phyloP scores from a whole-genome alignment of 2,329 filamentous ascomycete genomes.

The Neonectria punicea region DNA sequence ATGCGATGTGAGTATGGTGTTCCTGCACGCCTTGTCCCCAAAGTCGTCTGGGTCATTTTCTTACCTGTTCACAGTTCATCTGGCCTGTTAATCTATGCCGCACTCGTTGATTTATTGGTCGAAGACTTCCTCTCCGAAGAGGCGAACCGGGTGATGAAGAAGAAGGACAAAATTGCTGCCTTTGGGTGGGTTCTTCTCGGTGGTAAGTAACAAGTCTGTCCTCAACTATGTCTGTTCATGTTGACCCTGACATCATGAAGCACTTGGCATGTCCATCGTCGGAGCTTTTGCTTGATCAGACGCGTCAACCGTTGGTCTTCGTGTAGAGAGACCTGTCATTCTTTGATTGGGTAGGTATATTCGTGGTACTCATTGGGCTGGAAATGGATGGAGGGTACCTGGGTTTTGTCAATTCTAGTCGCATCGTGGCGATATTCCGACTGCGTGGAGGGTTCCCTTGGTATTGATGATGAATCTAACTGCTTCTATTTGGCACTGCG shows the following conservation, averaged over 20 bases:
- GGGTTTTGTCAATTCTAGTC: background rate
- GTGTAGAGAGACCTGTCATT: no score
- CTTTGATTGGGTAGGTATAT: no score
- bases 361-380: no score
- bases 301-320: no score
- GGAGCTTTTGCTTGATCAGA: slow-evolving; percentile 46
- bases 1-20: slow-evolving; percentile 64
- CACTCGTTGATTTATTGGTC: slow-evolving; percentile 70
- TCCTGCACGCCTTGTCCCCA: rapidly evolving
- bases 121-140: slow-evolving; percentile 73
- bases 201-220: slow-evolving; percentile 51
- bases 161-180: slow-evolving; percentile 63
- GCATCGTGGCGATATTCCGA: background rate
- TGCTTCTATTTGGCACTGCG: no score
- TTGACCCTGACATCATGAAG: slow-evolving; percentile 28
- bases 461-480: no score
- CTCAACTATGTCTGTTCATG: background rate
- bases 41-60: background rate
- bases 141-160: slow-evolving; percentile 59
- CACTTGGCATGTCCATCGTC: slow-evolving; percentile 48
- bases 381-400: background rate
- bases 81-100: slow-evolving; percentile 70
- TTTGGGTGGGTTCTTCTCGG: slow-evolving; percentile 63
- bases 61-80: slow-evolving; percentile 58
- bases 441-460: no score